Conservation (phyloP, 352 stramenopile genomes). For the Blastocystis sp. region DNA sequence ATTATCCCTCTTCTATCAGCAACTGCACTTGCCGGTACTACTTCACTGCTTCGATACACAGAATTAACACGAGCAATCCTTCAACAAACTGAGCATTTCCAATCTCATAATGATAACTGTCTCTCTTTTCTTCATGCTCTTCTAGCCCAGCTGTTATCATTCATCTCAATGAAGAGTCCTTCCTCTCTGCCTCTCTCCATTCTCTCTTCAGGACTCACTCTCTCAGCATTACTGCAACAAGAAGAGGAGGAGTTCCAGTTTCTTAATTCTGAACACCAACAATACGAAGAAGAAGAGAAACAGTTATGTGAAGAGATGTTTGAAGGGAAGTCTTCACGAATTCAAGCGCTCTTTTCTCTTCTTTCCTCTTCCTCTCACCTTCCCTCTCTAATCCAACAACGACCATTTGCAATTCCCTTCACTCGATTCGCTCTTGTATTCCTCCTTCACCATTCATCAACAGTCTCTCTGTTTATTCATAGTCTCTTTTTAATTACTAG, state of each 20-base stretch:
- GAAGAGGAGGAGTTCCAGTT: not conserved
- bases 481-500: not conserved
- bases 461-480: not conserved
- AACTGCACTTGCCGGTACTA: not conserved
- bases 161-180: not conserved
- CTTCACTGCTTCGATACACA: no score
- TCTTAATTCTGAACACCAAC: not conserved
- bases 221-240: not conserved
- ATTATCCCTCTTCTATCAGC: slow-evolving; percentile 12
- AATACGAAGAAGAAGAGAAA: not conserved
- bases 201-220: not conserved
- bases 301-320: not conserved
- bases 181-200: not conserved
- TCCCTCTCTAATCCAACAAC: not conserved
- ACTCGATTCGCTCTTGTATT: not conserved
- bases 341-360: not conserved
- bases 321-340: not conserved
- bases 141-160: not conserved
- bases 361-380: not conserved
- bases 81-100: no score
- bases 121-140: not conserved
- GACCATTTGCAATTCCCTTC: not conserved
- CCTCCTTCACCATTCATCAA: slow-evolving; percentile 1
- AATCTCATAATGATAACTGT: no score
- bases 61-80: no score